Percentiles rank a stretch among this genome's conserved stretches.
phyloP scores from a whole-genome alignment of 257 asterid species.

The Oldenlandia corymbosa region DNA sequence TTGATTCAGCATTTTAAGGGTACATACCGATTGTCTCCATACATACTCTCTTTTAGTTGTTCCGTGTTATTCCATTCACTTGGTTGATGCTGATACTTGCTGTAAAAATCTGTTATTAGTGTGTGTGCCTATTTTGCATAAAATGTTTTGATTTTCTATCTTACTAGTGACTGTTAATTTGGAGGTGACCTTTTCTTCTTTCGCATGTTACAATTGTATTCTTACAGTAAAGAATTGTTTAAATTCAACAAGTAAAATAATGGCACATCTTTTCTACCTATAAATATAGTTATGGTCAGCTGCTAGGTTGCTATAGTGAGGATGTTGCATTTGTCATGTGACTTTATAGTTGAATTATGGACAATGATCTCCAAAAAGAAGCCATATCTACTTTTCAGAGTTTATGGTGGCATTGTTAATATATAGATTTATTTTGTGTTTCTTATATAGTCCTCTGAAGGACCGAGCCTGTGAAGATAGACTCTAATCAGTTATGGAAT shows the following conservation, averaged over 20 bases:
- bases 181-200: neutral
- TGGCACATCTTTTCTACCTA: neutral
- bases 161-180: too few relatives aligned
- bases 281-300: neutral
- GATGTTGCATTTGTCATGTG: too few relatives aligned
- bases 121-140: too few relatives aligned
- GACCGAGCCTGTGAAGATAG: neutral
- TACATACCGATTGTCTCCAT: neutral
- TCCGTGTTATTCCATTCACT: too few relatives aligned
- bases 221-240: too few relatives aligned
- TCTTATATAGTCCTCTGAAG: neutral
- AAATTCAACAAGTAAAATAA: neutral
- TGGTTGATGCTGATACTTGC: too few relatives aligned
- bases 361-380: neutral
- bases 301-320: too few relatives aligned
- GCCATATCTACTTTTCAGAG: neutral
- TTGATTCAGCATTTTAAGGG: neutral
- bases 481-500: neutral
- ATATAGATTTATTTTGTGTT: neutral
- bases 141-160: too few relatives aligned
- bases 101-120: too few relatives aligned
- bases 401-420: too few relatives aligned
- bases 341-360: too few relatives aligned
- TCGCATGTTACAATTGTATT: neutral
- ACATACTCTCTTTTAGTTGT: too few relatives aligned